Conservation (phyloP, 352 stramenopile genomes). For the Phytopythium kandeliae region DNA sequence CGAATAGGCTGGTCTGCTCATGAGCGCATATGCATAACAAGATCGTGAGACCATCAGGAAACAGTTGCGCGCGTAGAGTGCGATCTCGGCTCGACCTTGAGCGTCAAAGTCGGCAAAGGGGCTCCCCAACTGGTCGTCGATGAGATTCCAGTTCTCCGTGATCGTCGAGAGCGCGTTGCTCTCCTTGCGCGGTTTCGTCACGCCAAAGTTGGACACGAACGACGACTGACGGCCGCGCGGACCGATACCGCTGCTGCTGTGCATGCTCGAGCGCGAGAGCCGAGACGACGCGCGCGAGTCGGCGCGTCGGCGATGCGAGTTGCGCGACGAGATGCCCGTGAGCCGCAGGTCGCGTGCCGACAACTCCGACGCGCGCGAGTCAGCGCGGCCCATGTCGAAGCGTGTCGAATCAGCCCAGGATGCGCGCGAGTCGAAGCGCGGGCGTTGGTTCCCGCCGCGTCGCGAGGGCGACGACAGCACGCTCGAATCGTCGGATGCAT, state of each 20-base stretch:
- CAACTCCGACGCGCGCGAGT: conserved; percentile 75
- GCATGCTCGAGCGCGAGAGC: conserved; percentile 45
- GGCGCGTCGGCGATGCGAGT: conserved; percentile 38
- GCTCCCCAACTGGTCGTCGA: conserved; percentile 71
- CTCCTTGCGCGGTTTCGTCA: conserved; percentile 57
- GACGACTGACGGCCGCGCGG: conserved; percentile 43
- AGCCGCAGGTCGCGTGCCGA: conserved; percentile 61
- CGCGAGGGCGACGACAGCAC: conserved; percentile 43
- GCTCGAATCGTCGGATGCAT: conserved; percentile 55
- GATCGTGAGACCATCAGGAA: too few species aligned
- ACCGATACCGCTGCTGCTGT: conserved; percentile 19
- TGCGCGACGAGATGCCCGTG: conserved; percentile 31
- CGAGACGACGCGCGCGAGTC: conserved; percentile 63
- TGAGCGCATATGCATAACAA: not conserved
- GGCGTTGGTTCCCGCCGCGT: conserved; percentile 31
- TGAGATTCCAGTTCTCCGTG: conserved; percentile 83
- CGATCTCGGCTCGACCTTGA: conserved; percentile 33
- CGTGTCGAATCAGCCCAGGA: conserved; percentile 85
- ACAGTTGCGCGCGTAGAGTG: too few species aligned
- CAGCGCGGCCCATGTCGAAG: conserved; percentile 77
- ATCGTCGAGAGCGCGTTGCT: conserved; percentile 80
- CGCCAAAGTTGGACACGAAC: conserved; percentile 77
- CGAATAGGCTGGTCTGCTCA: conserved; percentile 70
- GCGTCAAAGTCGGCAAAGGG: conserved; percentile 77
- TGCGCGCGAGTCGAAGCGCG: conserved; percentile 75